Evolutionary conservation across 768 basidiomycete species (phyloP).

Genomic region (Pulveroboletus frians): DNA sequence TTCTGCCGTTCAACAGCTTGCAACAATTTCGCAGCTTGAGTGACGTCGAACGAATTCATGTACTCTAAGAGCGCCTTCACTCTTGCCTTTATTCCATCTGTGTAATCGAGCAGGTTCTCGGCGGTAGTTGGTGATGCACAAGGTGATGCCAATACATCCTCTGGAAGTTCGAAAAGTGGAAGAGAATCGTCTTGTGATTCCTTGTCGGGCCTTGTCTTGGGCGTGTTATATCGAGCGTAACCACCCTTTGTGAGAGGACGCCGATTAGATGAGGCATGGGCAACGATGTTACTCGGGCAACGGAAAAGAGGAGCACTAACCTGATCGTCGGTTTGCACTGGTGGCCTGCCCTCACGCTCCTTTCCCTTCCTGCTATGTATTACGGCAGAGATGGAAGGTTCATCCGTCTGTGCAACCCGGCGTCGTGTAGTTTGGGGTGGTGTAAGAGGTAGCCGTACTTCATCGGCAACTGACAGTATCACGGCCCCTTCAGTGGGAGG

Average conservation of each 20-base stretch:
- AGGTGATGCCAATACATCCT: slow-evolving; percentile 7
- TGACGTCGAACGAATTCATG: slow-evolving; percentile 26
- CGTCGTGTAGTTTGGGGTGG: slow-evolving; percentile 26
- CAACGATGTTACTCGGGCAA: neutral
- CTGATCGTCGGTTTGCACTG: slow-evolving; percentile 1
- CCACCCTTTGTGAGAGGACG: neutral
- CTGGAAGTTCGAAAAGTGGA: slow-evolving; percentile 16
- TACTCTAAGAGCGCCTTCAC: slow-evolving; percentile 23
- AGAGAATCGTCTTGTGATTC: slow-evolving; percentile 12
- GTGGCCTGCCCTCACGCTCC: slow-evolving; percentile 15
- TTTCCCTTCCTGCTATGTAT: slow-evolving; percentile 24
- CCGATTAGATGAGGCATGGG: neutral
- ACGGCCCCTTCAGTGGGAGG: neutral
- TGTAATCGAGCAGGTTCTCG: slow-evolving; percentile 26
- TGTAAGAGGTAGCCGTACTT: slow-evolving; percentile 13
- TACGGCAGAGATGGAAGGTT: neutral
- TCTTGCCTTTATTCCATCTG: slow-evolving; percentile 16
- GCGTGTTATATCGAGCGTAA: neutral
- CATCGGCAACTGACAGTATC: neutral
- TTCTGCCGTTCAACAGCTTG: slow-evolving; percentile 22
- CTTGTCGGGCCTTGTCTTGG: neutral
- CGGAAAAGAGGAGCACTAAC: slow-evolving; percentile 11
- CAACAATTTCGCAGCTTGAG: slow-evolving; percentile 11
- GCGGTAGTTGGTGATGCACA: slow-evolving; percentile 22
- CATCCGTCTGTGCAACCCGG: neutral